Base-by-base conservation (phyloP, 495 filamentous ascomycete genomes). In the Amniculicola lignicola region DNA sequence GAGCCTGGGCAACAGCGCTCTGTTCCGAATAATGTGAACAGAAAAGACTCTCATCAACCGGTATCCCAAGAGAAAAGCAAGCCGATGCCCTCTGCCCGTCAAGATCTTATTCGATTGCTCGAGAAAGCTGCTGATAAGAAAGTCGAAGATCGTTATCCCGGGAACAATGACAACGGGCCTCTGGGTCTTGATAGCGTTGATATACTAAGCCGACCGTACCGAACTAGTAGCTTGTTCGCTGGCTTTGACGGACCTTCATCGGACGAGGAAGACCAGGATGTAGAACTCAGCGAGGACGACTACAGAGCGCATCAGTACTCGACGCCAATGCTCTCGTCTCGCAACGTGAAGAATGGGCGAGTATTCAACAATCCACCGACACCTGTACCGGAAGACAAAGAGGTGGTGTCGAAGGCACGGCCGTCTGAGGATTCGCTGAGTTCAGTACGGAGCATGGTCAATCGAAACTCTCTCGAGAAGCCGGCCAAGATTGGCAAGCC, bases 171-270 rank as follows among this genome's bases (percentile, higher is more conserved):
- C 62, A 85, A 90, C 59, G 88, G 86, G 0, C 87, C 88, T 1
- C 67, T 91, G 51, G 81, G 81, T 3, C 75, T 71, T 40, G 77
- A 83, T 45, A 67, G 66, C 4, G 76, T 71, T 29, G 77, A 79
- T 12, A 76, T 78, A 16, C 74, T 88, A 48, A 80, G 85, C 52
- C 77, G 87, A 29, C 88, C 87, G 1, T 81, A 84, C 57, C 76
- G 87, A 54, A 84, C 86, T 25, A 90, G 85, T 63, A 91, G 87
- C 66, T 73, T 95, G n/a, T 92, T 93, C 65, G 88, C 88, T 18
- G 88, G 88, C 1, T 92, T 94, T 57, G 79, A 83, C n/a, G 77
- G 84, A 47, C 72, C 73, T 5, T 81, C 77, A 54, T 67, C 72
- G 39, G 80, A 80, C 38, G 75, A 80, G 24, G 74, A 79, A 18